Base-by-base conservation (phyloP, 2,329 filamentous ascomycete genomes). In the Fusarium coffeatum region DNA sequence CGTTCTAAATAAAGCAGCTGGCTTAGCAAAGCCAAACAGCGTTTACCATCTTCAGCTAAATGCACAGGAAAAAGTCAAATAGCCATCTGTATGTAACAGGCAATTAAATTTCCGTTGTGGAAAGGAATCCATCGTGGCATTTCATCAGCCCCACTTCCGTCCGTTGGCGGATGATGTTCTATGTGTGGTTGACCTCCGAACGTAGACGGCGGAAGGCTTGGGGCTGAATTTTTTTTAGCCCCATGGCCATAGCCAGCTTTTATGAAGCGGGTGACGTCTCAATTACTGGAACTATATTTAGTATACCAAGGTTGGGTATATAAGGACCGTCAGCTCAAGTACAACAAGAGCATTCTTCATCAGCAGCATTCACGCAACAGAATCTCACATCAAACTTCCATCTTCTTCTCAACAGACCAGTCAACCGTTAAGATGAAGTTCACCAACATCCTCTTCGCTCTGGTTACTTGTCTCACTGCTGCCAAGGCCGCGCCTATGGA, bases 31-130 rank as follows among this genome's bases (percentile, higher is more conserved):
- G 34, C 18, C 6, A 7, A 11, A n/a, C 1, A 11, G 18, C 8
- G 32, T 18, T 5, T 2, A 18, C 8, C 6, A 10, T 37, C 8
- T 6, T 37, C 32, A 18, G 8, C 16, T 37, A 9, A 10, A 0
- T 4, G 32, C 16, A 1, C 2, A 9, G 5, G 9, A 18, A 10
- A 18, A 37, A 11, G 16, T 37, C 34, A 37, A 18, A 11, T n/a
- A 1, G n/a, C 18, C 5, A 37, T n/a, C 6, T 10, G 9, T 7
- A 3, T 10, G 9, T 7, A 3, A 37, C 5, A n/a, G 3, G 18
- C 16, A n/a, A 37, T 37, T n/a, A 11, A 37, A 2, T 12, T 18
- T 37, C 34, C 34, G 34, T 37, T 4, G 6, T n/a, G 34, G 1
- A n/a, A 37, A 37, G 18, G 10, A n/a, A n/a, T 7, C 10, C 3